phyloP scores from a whole-genome alignment of 345 rosid genomes.

The Lepidium africanum region DNA sequence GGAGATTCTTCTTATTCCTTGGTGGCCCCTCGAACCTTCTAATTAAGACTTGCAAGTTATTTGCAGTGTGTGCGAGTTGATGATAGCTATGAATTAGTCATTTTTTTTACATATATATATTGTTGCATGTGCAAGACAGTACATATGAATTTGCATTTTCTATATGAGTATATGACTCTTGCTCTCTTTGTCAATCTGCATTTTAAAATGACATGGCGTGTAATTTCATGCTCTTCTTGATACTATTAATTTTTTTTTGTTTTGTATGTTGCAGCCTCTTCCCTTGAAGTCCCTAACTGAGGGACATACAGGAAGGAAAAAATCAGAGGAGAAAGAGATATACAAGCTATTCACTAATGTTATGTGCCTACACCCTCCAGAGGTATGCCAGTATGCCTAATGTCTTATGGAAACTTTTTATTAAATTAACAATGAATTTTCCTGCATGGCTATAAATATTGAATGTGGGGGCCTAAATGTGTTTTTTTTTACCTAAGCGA shows the following conservation, averaged over 20 bases:
- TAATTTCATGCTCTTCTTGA: neutral
- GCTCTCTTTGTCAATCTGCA: neutral
- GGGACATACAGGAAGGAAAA: constrained; percentile 51
- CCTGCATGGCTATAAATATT: neutral
- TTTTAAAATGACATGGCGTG: neutral
- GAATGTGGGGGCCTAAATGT: neutral
- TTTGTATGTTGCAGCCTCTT: constrained; percentile 61
- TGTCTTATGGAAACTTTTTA: neutral
- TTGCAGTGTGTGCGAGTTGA: neutral
- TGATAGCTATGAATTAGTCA: neutral
- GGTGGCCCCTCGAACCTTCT: neutral
- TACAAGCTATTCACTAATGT: constrained; percentile 73
- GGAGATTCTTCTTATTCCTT: neutral
- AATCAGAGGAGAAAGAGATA: constrained; percentile 55
- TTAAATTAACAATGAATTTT: neutral
- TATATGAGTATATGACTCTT: neutral
- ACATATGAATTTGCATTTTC: neutral
- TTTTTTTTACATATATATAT: neutral
- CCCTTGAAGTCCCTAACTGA: constrained; percentile 71
- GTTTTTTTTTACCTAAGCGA: neutral
- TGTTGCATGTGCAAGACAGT: neutral
- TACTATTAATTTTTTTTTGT: neutral
- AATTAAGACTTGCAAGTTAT: neutral
- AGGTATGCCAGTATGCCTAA: constrained; percentile 54
- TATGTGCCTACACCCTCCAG: constrained; percentile 59